Evolutionary conservation across 805 yeast genomes (phyloP), one percentile per base, ranked within the genome.

Genomic region (Wickerhamiella allomyrinae): DNA sequence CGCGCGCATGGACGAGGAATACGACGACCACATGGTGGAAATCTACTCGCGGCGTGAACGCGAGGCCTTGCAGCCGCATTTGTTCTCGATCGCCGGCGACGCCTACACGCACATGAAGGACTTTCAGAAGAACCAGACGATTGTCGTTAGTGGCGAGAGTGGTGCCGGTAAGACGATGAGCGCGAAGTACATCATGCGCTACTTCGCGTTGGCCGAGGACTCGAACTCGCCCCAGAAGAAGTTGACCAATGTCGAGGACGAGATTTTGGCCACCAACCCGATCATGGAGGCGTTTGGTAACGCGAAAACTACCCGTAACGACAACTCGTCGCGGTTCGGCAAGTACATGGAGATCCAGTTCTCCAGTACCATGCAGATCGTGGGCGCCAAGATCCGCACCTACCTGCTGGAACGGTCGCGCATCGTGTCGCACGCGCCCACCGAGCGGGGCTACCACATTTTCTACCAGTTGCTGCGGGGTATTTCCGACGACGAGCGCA

Each of bases 151-250:
- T 53, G 98, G 98, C 64, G 98, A 89, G 64, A 83, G 95, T 6
- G 98, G 98, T 62, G 97, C 98, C 22, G 98, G 98, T 61, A 91
- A 89, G 57, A 91, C 97, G 4, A 97, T 89, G 34, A 78, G 91
- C 48, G 98, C 98, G 31, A 89, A 89, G 60, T 89, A 83, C 61
- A 89, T 89, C 50, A 89, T 89, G 97, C 76, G 97, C 61, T 89
- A 87, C 62, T 87, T 89, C 60, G 97, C 97, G 3, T 78, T 94
- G 14, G 96, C 89, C 13, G 96, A 89, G 45, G 66, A 63, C 45
- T 22, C 37, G 4, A 17, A 31, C 37, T 11, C n/a, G 21, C 33
- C 29, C 17, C 31, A 27, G 17, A 62, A 68, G 29, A 89, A 84
- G 50, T 79, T 89, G 79, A 80, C 93, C 23, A 81, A 79, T 47